Conservation (phyloP, 148 eudicot genomes). For the Chenopodium formosanum region DNA sequence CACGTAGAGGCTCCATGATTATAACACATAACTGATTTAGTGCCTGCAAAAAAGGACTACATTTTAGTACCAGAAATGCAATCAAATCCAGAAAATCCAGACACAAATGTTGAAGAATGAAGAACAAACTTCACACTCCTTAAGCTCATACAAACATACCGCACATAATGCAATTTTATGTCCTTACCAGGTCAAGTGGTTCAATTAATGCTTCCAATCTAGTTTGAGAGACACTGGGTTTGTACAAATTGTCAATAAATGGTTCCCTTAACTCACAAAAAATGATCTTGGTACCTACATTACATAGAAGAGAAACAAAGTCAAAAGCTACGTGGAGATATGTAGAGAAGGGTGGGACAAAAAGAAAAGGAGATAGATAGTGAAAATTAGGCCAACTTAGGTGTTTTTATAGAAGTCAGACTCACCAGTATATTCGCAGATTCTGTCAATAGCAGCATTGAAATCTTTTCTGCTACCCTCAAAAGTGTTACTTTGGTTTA, state of each 20-base stretch:
- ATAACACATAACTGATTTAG: slow-evolving; percentile 81
- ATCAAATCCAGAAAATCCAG: background rate
- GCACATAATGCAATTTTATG: background rate
- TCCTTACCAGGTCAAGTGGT: slow-evolving; percentile 85
- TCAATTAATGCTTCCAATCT: slow-evolving; percentile 83
- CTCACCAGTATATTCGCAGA: slow-evolving; percentile 90
- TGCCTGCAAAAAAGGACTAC: slow-evolving; percentile 49
- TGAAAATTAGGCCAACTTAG: background rate
- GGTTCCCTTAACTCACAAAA: slow-evolving; percentile 95
- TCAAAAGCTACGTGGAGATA: slow-evolving; percentile 2
- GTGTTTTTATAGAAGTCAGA: slow-evolving; percentile 10
- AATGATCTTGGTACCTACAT: slow-evolving; percentile 82
- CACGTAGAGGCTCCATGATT: slow-evolving; percentile 86
- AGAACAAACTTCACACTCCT: background rate
- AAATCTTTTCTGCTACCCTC: slow-evolving; percentile 95
- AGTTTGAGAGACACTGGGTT: slow-evolving; percentile 80
- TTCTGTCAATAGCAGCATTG: slow-evolving; percentile 91
- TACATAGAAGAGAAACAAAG: slow-evolving; percentile 18
- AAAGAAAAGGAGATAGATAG: background rate
- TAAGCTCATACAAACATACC: background rate
- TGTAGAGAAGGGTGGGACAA: background rate
- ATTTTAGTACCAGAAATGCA: background rate
- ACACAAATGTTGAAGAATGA: background rate
- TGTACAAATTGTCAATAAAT: slow-evolving; percentile 83
- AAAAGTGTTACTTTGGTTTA: slow-evolving; percentile 57